These are phyloP conservation scores for Verticillium dahliae DNA, from an alignment of 2,329 filamentous ascomycete genomes.

Conservation along the genomic window DNA sequence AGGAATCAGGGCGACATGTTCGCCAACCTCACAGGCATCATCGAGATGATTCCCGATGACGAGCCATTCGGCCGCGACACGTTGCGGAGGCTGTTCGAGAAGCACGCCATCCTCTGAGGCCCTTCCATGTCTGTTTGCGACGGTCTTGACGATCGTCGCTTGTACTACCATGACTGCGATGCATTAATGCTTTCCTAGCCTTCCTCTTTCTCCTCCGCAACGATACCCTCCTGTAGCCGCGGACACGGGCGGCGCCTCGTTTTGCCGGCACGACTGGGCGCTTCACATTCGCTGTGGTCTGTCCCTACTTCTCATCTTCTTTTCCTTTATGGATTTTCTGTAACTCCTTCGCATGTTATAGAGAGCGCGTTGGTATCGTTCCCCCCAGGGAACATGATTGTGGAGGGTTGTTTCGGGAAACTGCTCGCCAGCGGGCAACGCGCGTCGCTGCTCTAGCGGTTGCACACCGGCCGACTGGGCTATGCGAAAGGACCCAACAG, in stretches of 20 bases:
- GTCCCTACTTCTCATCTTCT: not conserved
- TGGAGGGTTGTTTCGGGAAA: not conserved
- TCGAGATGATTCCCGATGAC: constrained; percentile 75
- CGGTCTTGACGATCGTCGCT: not conserved
- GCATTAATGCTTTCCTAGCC: not conserved
- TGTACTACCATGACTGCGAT: not conserved
- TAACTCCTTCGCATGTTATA: not conserved
- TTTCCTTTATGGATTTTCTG: not conserved
- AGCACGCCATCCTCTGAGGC: constrained; percentile 44
- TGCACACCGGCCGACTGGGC: too few relatives aligned
- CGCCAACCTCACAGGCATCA: constrained; percentile 79
- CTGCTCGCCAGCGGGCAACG: not conserved
- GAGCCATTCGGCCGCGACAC: constrained; percentile 50
- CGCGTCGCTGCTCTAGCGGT: too few relatives aligned
- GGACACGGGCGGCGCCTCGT: not conserved
- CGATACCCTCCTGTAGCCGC: constrained; percentile 8
- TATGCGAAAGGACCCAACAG: not conserved
- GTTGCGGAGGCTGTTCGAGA: constrained; percentile 44
- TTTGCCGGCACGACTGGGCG: not conserved
- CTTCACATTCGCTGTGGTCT: not conserved
- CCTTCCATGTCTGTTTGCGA: not conserved
- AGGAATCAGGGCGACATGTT: constrained; percentile 82
- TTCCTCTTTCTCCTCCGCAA: constrained; percentile 4
- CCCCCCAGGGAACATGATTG: not conserved
- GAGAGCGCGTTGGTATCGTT: not conserved